Conservation (phyloP, 441 rosid genomes). For the Populus hybrid region DNA sequence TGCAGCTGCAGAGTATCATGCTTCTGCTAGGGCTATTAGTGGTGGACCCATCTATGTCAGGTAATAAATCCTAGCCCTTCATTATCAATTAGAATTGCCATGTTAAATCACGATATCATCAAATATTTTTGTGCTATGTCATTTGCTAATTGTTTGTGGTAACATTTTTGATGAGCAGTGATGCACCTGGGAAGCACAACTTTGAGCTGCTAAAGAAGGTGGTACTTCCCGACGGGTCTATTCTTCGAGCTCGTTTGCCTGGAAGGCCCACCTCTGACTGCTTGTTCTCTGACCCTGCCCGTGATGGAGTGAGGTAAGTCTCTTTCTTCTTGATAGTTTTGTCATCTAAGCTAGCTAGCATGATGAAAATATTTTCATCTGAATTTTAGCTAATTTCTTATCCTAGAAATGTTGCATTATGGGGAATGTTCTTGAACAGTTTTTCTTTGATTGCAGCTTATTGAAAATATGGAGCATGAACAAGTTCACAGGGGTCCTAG, state of each 20-base stretch:
- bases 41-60: slow-evolving; percentile 93
- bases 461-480: slow-evolving; percentile 98
- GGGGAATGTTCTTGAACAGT: neutral
- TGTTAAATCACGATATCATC: neutral
- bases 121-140: neutral
- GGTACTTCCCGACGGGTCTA: slow-evolving; percentile 83
- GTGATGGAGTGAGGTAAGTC: slow-evolving; percentile 71
- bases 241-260: slow-evolving; percentile 71
- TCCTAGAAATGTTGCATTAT: neutral
- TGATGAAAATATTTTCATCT: neutral
- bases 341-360: neutral
- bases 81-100: neutral
- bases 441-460: slow-evolving; percentile 47
- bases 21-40: slow-evolving; percentile 87
- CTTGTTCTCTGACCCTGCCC: slow-evolving; percentile 75
- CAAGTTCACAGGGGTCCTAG: slow-evolving; percentile 81
- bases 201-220: slow-evolving; percentile 70
- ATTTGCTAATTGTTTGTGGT: neutral
- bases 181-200: slow-evolving; percentile 80
- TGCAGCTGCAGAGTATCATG: slow-evolving; percentile 91
- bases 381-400: neutral
- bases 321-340: neutral
- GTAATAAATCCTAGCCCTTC: slow-evolving; percentile 26
- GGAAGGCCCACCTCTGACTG: slow-evolving; percentile 89
- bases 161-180: slow-evolving; percentile 42